Evolutionary conservation across 768 basidiomycete species (phyloP), one percentile per base, ranked within the genome.

Genomic region (Lentinula lateritia): DNA sequence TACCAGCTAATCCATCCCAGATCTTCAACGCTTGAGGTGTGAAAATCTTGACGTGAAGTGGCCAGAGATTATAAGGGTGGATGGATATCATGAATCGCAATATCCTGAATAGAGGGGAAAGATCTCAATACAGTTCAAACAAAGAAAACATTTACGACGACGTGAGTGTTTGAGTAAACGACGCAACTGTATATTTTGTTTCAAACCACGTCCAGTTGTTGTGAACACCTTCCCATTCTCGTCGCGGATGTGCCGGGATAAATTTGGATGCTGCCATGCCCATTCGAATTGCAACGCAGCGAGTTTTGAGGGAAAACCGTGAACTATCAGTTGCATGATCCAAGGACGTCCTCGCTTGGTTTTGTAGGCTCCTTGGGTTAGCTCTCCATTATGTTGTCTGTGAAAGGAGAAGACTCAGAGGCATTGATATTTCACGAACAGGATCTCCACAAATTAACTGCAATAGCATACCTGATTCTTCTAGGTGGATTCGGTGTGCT

Each of bases 291-390:
- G 83, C 23, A 85, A 73, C 10, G 92, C 91, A 1, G 89, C 82
- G 48, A 81, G 71, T 69, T 83, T 85, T 60, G 88, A 90, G 0
- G 91, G 90, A 66, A 94, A 93, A 5, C 92, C 92, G 69, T 90
- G 81, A 1, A 93, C 87, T 41, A 93, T 87, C 86, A 93, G 87
- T 62, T 88, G 85, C 90, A 94, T 92, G 10, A 84, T 79, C 91
- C 90, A 93, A 45, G 89, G 89, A 28, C 88, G 71, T 50, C 81
- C 80, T 28, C 74, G 65, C 48, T 72, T 74, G 0, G 91, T 93
- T 71, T 83, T 88, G 72, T 76, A 78, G 9, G 90, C 92, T 16
- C 92, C 92, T 67, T 84, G 82, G 0, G 80, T 73, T 60, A 92
- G 71, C 70, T 89, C 85, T 34, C 91, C 91, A 73, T 94, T 94